phyloP scores from a whole-genome alignment of 1,139 yeast species.

The Wickerhamiella infanticola region DNA sequence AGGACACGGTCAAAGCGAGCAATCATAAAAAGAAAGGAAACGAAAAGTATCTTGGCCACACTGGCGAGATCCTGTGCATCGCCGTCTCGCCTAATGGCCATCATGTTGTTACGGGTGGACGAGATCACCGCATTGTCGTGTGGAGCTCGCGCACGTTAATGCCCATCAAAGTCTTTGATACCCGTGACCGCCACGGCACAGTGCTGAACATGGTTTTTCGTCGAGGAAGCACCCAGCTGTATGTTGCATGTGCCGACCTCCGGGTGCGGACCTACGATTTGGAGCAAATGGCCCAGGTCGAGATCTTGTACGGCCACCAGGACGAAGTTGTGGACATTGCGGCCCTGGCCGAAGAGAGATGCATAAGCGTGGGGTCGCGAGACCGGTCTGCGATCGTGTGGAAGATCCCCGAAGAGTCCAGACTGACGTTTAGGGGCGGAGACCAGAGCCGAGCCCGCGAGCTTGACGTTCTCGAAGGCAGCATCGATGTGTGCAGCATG shows the following conservation, averaged over 20 bases:
- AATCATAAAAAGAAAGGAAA: neutral
- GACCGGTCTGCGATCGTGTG: constrained; percentile 92
- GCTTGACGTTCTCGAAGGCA: constrained; percentile 45
- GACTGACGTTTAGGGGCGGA: constrained; percentile 89
- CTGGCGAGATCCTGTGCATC: constrained; percentile 33
- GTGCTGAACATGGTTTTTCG: constrained; percentile 66
- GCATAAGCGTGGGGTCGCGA: constrained; percentile 90
- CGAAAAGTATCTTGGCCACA: neutral
- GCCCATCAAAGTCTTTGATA: constrained; percentile 61
- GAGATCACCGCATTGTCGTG: constrained; percentile 60
- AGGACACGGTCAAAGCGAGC: constrained; percentile 25
- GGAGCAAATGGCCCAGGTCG: constrained; percentile 77
- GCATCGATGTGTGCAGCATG: constrained; percentile 83
- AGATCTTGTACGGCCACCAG: constrained; percentile 88
- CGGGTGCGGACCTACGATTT: constrained; percentile 77
- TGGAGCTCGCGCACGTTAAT: constrained; percentile 75
- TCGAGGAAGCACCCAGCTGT: constrained; percentile 66
- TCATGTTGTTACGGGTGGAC: constrained; percentile 81
- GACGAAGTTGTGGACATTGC: constrained; percentile 71
- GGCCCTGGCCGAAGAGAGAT: constrained; percentile 70
- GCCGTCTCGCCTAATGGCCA: constrained; percentile 83
- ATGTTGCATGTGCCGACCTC: constrained; percentile 86
- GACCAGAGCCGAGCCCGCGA: constrained; percentile 36
- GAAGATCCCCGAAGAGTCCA: constrained; percentile 91
- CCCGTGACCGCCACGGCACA: constrained; percentile 51